Evolutionary conservation across 2,329 filamentous ascomycete species (phyloP), one percentile per base, ranked within the genome.

Genomic region (Hypoxylon sp.): DNA sequence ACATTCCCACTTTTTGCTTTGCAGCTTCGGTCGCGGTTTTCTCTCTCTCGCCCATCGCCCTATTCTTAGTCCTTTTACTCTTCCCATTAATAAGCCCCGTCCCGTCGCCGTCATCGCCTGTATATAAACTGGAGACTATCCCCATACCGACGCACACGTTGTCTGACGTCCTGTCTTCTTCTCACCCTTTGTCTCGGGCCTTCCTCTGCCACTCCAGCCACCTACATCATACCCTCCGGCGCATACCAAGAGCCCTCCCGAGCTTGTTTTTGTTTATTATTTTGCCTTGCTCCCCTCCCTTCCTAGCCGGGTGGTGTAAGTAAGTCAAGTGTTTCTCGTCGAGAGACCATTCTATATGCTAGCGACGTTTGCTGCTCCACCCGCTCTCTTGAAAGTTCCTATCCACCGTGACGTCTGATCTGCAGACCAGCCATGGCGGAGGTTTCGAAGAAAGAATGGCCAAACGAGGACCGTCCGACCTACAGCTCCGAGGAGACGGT

Each of bases 401-500:
- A 33, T 38, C 40, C 53, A 26, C 9, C 20, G 14, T 36, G 33
- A 20, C 44, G 33, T 36, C 18, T 22, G 46, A 32, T 28, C 16
- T 14, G 18, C 30, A 50, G 18, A 9, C 33, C 20, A 65, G 36
- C 42, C 24, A 68, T 68, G 66, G 62, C 59, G 40, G 62, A 51
- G 16, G 55, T 40, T 38, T 53, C 55, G 1, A 68, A 68, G 1
- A 68, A 68, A 53, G 51, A 68, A 45, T 68, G 65, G 65, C 50
- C 56, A 30, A 65, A 59, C n/a, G 62, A 66, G 6, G 66, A 68
- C 8, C 59, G 53, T 48, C 66, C 66, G 33, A 69, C 64, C 33
- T 65, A 70, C 38, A 70, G 59, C 42, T 69, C 69, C 49, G 70
- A 72, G 24, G 64, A 66, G 54, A 69, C 70, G n/a, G 64, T 70